Base-by-base conservation (phyloP, 352 stramenopile species). In the Phytopythium kandeliae region DNA sequence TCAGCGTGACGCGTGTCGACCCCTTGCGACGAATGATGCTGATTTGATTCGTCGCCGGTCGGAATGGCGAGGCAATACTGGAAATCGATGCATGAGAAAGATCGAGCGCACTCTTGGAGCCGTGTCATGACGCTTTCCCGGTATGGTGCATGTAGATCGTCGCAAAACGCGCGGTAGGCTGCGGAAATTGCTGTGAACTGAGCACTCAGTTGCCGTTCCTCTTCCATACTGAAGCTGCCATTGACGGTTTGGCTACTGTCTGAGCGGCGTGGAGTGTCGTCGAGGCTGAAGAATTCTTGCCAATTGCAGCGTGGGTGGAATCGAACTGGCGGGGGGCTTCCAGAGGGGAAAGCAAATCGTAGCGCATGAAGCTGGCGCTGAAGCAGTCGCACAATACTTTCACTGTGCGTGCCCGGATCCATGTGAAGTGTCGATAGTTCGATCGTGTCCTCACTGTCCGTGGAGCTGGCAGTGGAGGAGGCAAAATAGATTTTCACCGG, bases 151-250 rank as follows among this genome's bases (percentile, higher is more conserved):
- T 51, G 43, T 4, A 86, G 40, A 24, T 86, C 74, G 35, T 90
- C 76, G 28, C 78, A 87, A 58, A 85, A 85, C 13, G 68, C 74
- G 17, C 62, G 63, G 25, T 85, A 89, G 0, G 78, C 78, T 6
- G 55, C 71, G 5, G 63, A 51, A 50, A 86, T 70, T 9, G 65
- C 65, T 33, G 58, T 56, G 47, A 74, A 71, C 34, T 57, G 36
- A 4, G 21, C 40, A 25, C 43, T 12, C 19, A 62, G 36, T 50
- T 22, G 22, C 49, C 25, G 11, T 31, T 47, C 16, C 0, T 51
- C 25, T 25, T 43, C 7, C 6, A 19, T 37, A 41, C 21, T 4
- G 4, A 21, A 7, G 16, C 47, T 28, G 33, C 24, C 21, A 48
- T 49, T 40, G 30, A 22, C 48, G 25, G 3, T 42, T 44, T 21